Conservation (phyloP, 2,329 filamentous ascomycete genomes). For the Ilyonectria sp. region DNA sequence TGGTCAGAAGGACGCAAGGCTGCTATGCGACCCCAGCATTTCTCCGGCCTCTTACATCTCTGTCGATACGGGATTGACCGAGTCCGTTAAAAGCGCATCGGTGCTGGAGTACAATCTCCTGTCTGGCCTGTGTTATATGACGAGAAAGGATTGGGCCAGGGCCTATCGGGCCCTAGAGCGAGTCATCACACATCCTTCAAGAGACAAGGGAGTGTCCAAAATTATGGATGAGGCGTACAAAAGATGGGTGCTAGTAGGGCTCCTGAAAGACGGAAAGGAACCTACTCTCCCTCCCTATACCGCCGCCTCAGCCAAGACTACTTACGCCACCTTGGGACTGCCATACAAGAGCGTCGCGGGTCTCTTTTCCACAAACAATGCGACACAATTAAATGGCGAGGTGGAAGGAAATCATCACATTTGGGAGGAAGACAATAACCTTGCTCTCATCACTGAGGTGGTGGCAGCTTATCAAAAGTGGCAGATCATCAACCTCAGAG, state of each 20-base stretch:
- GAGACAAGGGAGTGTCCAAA: conserved; percentile 75
- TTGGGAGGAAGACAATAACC: conserved; percentile 82
- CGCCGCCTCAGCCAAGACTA: conserved; percentile 66
- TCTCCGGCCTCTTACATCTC: conserved; percentile 72
- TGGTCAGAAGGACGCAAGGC: conserved; percentile 52
- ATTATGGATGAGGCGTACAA: conserved; percentile 93
- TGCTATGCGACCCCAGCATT: conserved; percentile 63
- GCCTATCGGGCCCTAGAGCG: conserved; percentile 75
- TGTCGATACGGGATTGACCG: conserved; percentile 69
- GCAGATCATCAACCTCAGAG: conserved; percentile 80
- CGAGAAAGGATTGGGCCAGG: conserved; percentile 72
- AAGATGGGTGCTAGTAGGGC: conserved; percentile 86
- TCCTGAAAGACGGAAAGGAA: conserved; percentile 78
- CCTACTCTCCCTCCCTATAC: conserved; percentile 70
- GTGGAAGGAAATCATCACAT: conserved; percentile 69
- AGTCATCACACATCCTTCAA: conserved; percentile 77
- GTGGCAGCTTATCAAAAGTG: conserved; percentile 80
- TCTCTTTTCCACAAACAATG: conserved; percentile 73
- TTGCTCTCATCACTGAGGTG: conserved; percentile 79
- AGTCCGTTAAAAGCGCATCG: conserved; percentile 63
- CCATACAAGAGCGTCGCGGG: conserved; percentile 80
- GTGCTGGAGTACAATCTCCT: conserved; percentile 79
- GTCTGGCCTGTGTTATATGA: conserved; percentile 76
- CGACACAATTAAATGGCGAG: conserved; percentile 74
- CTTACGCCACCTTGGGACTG: conserved; percentile 72